phyloP scores from a whole-genome alignment of 2,329 filamentous ascomycete genomes.

The Penicillium vulpinum region DNA sequence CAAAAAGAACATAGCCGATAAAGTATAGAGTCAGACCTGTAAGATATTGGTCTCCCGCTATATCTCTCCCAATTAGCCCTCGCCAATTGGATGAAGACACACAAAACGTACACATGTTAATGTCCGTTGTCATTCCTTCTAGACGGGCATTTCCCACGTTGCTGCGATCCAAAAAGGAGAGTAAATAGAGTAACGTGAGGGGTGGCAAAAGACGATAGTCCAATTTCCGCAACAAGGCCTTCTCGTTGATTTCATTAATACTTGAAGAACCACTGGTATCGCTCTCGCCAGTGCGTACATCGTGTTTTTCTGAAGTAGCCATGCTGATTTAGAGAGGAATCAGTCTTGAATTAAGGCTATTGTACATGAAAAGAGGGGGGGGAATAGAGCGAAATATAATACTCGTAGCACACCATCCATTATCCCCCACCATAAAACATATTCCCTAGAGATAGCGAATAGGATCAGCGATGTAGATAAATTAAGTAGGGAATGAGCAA shows the following conservation, averaged over 20 bases:
- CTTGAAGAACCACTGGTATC: constrained; percentile 8
- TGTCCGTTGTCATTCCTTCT: constrained; percentile 28
- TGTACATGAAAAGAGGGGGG: background rate
- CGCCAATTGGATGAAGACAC: background rate
- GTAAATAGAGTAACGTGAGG: constrained; percentile 34
- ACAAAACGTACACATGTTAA: constrained; percentile 39
- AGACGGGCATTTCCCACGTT: constrained; percentile 9
- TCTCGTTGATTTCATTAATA: constrained; percentile 37
- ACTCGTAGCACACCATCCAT: background rate
- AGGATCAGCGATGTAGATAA: background rate
- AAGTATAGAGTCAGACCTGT: constrained; percentile 43
- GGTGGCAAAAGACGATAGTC: constrained; percentile 47
- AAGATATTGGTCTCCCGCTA: constrained; percentile 40
- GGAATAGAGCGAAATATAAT: background rate
- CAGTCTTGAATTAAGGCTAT: background rate
- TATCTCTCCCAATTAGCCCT: constrained; percentile 12
- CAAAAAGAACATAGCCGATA: constrained; percentile 41
- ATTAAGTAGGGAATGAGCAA: background rate
- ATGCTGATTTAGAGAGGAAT: background rate
- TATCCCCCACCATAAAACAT: background rate
- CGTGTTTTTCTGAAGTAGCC: constrained; percentile 8
- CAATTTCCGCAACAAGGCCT: constrained; percentile 45
- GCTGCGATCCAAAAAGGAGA: constrained; percentile 3
- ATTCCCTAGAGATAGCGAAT: background rate
- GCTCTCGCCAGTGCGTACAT: background rate